These are phyloP conservation scores for Alloteropsis semialata DNA, from an alignment of 176 grass and related monocot genomes.

Conservation along the genomic window DNA sequence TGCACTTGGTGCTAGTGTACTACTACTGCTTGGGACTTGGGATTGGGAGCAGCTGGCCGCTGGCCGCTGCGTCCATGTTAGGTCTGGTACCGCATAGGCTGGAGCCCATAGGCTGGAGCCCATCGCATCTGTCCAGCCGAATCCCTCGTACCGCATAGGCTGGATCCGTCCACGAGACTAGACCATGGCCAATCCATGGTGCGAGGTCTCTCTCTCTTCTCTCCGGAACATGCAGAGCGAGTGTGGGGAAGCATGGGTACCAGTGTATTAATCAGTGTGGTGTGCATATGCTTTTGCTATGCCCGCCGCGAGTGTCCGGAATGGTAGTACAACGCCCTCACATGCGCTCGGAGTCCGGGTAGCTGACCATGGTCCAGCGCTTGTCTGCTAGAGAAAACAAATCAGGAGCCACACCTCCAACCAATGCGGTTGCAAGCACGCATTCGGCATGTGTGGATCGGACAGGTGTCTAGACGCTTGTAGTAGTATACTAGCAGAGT, in stretches of 20 bases:
- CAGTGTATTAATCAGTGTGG: neutral
- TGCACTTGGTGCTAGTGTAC: no score
- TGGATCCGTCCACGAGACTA: no score
- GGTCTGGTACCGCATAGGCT: no score
- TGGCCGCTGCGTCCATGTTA: slow-evolving; percentile 30
- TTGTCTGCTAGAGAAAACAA: neutral
- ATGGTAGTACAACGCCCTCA: neutral
- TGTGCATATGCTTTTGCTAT: slow-evolving; percentile 15
- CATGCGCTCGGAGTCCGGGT: neutral
- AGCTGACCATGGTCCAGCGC: slow-evolving; percentile 12
- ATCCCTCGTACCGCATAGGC: no score
- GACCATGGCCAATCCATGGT: no score
- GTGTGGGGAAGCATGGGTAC: neutral
- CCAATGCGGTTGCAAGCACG: neutral
- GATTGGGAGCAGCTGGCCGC: neutral
- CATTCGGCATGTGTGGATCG: neutral
- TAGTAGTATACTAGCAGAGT: no score
- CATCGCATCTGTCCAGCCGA: neutral
- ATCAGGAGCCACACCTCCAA: neutral
- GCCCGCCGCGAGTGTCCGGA: neutral
- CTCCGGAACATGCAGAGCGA: no score
- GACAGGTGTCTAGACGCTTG: neutral
- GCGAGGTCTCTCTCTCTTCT: no score
- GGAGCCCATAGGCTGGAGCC: slow-evolving; percentile 9
- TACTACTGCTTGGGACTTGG: no score